These are phyloP conservation scores for Pythium phragmitis DNA, from an alignment of 352 stramenopile genomes.

Conservation along the genomic window DNA sequence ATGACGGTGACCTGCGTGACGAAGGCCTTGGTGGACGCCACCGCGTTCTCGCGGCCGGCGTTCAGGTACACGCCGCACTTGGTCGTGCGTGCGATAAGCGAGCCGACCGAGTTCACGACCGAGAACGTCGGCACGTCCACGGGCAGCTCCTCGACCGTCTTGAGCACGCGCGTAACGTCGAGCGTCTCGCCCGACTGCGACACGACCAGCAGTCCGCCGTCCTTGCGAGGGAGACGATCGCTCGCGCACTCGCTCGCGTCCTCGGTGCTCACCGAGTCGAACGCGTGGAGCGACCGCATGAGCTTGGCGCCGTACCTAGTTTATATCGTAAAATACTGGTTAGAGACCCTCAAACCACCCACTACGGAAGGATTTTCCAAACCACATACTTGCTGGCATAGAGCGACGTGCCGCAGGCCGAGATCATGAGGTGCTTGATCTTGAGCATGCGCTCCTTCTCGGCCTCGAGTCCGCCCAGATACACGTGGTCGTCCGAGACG, in stretches of 20 bases:
- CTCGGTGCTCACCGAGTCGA: conserved; percentile 91
- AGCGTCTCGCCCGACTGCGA: conserved; percentile 98
- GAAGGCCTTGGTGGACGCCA: conserved; percentile 99
- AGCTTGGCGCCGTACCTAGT: conserved; percentile 87
- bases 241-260: conserved; percentile 91
- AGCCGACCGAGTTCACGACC: conserved; percentile 97
- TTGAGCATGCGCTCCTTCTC: conserved; percentile 89
- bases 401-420: conserved; percentile 94
- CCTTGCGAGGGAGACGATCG: conserved; percentile 86
- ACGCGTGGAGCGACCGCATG: conserved; percentile 95
- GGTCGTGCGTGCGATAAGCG: conserved; percentile 93
- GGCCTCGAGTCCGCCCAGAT: conserved; percentile 92
- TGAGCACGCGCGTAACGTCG: conserved; percentile 95
- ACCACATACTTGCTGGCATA: conserved; percentile 92
- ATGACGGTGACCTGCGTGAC: conserved; percentile 96
- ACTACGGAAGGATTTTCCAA: neutral
- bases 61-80: conserved; percentile 98
- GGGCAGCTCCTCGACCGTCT: conserved; percentile 76
- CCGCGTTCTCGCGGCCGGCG: conserved; percentile 96
- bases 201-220: conserved; percentile 93
- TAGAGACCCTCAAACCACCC: neutral
- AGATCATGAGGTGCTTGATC: conserved; percentile 95
- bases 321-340: neutral
- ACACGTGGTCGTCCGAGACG: conserved; percentile 92
- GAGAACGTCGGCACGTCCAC: conserved; percentile 86